Percentiles rank a stretch among this genome's conserved stretches.
Conservation (phyloP, 148 eudicot genomes). For the Rhododendron kiyosumense region DNA sequence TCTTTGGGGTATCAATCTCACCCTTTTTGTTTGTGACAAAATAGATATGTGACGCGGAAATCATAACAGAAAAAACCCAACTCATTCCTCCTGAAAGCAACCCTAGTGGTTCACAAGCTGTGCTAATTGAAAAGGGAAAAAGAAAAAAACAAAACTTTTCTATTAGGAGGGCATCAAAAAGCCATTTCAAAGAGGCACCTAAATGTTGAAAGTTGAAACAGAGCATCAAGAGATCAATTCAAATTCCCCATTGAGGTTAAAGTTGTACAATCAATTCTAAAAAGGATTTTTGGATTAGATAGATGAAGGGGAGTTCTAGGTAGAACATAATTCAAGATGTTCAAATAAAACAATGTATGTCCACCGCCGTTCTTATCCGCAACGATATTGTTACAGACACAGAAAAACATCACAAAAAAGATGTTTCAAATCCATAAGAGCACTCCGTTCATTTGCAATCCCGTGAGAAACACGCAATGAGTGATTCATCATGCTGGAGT, state of each 20-base stretch:
- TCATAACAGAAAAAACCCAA: constrained; percentile 12
- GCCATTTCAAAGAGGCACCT: background rate
- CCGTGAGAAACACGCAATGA: too few species aligned
- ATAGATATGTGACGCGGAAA: constrained; percentile 22
- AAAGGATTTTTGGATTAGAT: background rate
- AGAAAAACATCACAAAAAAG: too few species aligned
- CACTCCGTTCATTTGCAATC: too few species aligned
- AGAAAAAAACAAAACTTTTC: background rate
- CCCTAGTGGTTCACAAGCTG: constrained; percentile 9
- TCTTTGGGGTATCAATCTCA: background rate
- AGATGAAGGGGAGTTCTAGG: background rate
- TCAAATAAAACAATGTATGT: background rate
- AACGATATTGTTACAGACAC: background rate
- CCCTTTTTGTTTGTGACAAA: constrained; percentile 7
- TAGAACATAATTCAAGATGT: background rate
- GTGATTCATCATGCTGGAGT: too few species aligned
- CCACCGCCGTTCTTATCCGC: background rate
- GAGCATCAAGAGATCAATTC: background rate
- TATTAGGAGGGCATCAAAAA: background rate
- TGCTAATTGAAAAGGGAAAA: background rate
- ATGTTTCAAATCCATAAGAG: too few species aligned
- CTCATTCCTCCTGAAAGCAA: constrained; percentile 5
- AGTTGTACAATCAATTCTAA: background rate
- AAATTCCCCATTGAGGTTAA: background rate
- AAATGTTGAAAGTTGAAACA: background rate